Base-by-base conservation (phyloP, 208 protist species). In the Leishmania lainsoni region DNA sequence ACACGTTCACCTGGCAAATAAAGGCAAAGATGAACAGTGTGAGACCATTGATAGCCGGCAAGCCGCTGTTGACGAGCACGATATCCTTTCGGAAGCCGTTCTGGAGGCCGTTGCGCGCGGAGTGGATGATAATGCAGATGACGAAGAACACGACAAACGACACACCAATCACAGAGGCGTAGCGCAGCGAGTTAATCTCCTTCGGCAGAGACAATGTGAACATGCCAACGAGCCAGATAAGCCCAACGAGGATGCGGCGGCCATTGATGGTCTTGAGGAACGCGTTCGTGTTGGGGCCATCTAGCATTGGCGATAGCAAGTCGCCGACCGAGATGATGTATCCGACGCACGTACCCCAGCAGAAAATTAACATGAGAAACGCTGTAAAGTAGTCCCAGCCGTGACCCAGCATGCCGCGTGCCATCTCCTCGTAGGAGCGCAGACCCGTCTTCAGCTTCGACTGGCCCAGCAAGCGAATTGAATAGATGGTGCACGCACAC, bases 141-240 rank as follows among this genome's bases (percentile, higher is more conserved):
- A 95, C 92, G 70, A 97, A 96, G 81, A 88, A 95, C 65, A 95
- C 45, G 48, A 96, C 92, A 77, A 88, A 93, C 45, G 79, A 76
- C 26, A 96, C 91, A n/a, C 91, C 94, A 16, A 96, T 26, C 45
- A 93, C 71, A n/a, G 91, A 95, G 51, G 86, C 86, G 80, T 94
- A 96, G 26, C 94, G 92, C 26, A 97, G 88, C 32, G 94, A 94
- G 86, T 96, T 97, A 83, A 97, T 95, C 78, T 93, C 76, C 91
- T 96, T 95, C 51, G 92, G 92, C 59, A 96, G 86, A 35, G 91
- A 95, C 77, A 96, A 78, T 32, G 94, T 85, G 45, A 94, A 81
- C 93, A 95, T 94, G 70, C 78, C 86, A 14, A 88, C 86, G 32
- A 93, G 42, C 89, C 91, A 96, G 45, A 94, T 81, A 22, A 90